Evolutionary conservation across 108 stramenopile genomes (phyloP).

Genomic region (Skeletonema grethae): DNA sequence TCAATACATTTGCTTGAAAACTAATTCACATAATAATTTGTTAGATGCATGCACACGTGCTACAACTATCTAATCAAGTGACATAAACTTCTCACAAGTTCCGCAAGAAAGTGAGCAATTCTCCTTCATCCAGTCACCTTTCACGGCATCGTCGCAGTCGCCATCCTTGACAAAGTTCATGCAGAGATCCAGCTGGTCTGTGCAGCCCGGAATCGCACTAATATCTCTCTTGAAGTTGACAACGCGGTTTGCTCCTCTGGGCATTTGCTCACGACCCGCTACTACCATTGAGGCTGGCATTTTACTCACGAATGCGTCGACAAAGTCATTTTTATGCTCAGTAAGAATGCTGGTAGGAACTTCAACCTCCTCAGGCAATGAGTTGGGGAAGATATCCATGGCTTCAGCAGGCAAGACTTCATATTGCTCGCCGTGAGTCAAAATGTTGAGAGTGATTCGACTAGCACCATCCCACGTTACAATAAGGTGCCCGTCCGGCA

Average conservation of each 20-base stretch:
- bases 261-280: slow-evolving; percentile 54
- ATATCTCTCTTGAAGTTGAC: slow-evolving; percentile 60
- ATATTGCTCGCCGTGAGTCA: slow-evolving; percentile 32
- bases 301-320: slow-evolving; percentile 15
- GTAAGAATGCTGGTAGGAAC: not conserved
- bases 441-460: slow-evolving; percentile 57
- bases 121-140: slow-evolving; percentile 14
- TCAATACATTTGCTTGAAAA: too few relatives aligned
- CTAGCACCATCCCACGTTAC: slow-evolving; percentile 57
- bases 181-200: slow-evolving; percentile 12
- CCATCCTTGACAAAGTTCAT: slow-evolving; percentile 18
- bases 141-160: slow-evolving; percentile 31
- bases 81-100: slow-evolving; percentile 1
- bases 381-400: too few relatives aligned
- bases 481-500: slow-evolving; percentile 18
- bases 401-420: not conserved
- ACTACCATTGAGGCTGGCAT: not conserved
- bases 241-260: slow-evolving; percentile 56
- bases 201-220: slow-evolving; percentile 12
- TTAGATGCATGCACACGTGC: too few relatives aligned
- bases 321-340: slow-evolving; percentile 2
- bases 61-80: not conserved
- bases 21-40: too few relatives aligned
- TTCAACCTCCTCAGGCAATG: not conserved
- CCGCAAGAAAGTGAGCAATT: slow-evolving; percentile 13